These are phyloP conservation scores for Royoungia palumana DNA, from an alignment of 768 basidiomycete species.

Conservation along the genomic window DNA sequence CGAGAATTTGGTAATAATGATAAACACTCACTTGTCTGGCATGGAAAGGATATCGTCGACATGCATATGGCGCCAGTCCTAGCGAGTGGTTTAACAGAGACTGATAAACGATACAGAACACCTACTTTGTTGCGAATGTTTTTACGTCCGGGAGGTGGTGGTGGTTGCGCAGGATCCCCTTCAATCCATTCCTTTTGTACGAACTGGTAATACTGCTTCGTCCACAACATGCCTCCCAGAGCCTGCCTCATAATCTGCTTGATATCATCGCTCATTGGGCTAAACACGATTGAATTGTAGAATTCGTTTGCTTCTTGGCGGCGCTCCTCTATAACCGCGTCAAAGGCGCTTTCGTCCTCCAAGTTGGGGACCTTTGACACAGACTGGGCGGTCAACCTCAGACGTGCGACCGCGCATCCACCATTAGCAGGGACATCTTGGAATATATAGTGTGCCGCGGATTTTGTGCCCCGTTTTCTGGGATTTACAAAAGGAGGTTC, in stretches of 20 bases:
- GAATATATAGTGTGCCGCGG: slow-evolving; percentile 90
- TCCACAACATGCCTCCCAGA: slow-evolving; percentile 96
- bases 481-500: slow-evolving; percentile 70
- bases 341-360: slow-evolving; percentile 86
- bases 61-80: slow-evolving; percentile 97
- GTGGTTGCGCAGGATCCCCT: slow-evolving; percentile 92
- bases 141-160: slow-evolving; percentile 89
- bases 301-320: slow-evolving; percentile 96
- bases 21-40: slow-evolving; percentile 84
- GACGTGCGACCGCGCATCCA: slow-evolving; percentile 90
- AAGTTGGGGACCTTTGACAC: slow-evolving; percentile 75
- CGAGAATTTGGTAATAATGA: no score
- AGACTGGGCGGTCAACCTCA: slow-evolving; percentile 82
- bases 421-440: slow-evolving; percentile 82
- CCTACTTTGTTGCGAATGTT: slow-evolving; percentile 75
- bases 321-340: slow-evolving; percentile 85
- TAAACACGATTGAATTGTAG: slow-evolving; percentile 75
- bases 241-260: slow-evolving; percentile 97
- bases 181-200: slow-evolving; percentile 96
- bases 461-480: slow-evolving; percentile 83
- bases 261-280: slow-evolving; percentile 87
- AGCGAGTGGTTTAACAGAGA: slow-evolving; percentile 1
- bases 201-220: slow-evolving; percentile 96
- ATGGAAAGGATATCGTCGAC: slow-evolving; percentile 95
- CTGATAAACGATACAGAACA: slow-evolving; percentile 1